phyloP scores from a whole-genome alignment of 805 yeast genomes.

The Yarrowia sp. region DNA sequence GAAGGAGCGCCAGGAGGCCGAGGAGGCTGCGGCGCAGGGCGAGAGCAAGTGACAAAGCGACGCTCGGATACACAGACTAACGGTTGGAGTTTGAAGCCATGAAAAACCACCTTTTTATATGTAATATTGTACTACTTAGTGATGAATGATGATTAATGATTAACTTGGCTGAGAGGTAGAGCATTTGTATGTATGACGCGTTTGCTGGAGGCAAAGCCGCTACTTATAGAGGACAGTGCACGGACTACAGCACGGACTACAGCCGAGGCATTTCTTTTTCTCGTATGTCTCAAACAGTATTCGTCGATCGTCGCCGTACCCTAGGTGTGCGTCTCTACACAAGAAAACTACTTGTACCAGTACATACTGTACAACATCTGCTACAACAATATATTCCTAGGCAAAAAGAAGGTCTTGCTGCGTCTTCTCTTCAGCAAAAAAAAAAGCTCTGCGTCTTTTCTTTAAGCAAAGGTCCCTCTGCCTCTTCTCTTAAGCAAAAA shows the following conservation, averaged over 20 bases:
- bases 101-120: constrained; percentile 19
- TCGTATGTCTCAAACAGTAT: not conserved
- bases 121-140: constrained; percentile 24
- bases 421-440: not conserved
- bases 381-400: too few species aligned
- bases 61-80: constrained; percentile 6
- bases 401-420: constrained; percentile 2
- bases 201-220: too few species aligned
- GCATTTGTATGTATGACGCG: too few species aligned
- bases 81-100: constrained; percentile 19
- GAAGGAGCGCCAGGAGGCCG: constrained; percentile 46
- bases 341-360: too few species aligned
- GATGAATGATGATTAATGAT: constrained; percentile 25
- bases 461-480: constrained; percentile 18
- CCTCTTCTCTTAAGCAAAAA: not conserved
- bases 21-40: constrained; percentile 24
- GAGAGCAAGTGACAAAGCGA: not conserved
- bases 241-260: too few species aligned
- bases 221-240: too few species aligned
- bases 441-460: too few species aligned
- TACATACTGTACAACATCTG: too few species aligned
- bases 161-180: not conserved
- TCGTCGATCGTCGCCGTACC: too few species aligned
- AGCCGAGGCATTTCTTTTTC: not conserved
- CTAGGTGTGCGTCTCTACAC: too few species aligned